phyloP scores from a whole-genome alignment of 2,329 filamentous ascomycete species.

The Ascochyta fabae region DNA sequence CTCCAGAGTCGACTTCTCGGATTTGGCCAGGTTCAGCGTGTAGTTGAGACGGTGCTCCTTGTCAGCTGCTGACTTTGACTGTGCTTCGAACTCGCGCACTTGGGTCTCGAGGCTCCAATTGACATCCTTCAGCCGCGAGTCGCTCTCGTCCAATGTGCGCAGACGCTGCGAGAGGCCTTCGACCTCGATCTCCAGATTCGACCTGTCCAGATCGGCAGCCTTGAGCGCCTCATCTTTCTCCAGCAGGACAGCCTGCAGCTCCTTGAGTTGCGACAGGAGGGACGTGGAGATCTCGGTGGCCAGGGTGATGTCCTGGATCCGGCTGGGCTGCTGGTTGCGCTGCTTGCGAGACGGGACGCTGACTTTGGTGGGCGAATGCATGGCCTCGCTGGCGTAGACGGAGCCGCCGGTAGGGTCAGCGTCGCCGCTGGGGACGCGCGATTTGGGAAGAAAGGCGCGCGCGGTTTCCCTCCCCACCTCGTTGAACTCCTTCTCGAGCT shows the following conservation, averaged over 20 bases:
- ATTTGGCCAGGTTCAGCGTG: constrained; percentile 69
- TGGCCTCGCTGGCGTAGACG: constrained; percentile 79
- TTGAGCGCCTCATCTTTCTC: constrained; percentile 90
- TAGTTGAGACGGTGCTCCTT: constrained; percentile 83
- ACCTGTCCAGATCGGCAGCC: constrained; percentile 74
- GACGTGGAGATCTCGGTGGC: constrained; percentile 98
- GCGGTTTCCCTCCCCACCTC: constrained; percentile 90
- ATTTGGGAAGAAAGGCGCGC: constrained; percentile 84
- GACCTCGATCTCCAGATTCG: constrained; percentile 80
- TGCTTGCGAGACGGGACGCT: constrained; percentile 85
- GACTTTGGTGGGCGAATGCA: constrained; percentile 86
- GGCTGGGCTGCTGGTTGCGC: constrained; percentile 85
- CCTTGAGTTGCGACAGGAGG: constrained; percentile 89
- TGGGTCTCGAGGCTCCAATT: constrained; percentile 97
- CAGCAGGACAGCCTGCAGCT: constrained; percentile 81
- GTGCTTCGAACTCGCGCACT: constrained; percentile 79
- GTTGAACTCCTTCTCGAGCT: constrained; percentile 94
- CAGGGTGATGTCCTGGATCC: constrained; percentile 95
- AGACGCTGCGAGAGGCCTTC: constrained; percentile 81
- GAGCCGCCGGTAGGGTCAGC: constrained; percentile 44
- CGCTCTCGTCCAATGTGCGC: constrained; percentile 86
- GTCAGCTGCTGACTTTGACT: constrained; percentile 77
- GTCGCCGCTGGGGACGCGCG: constrained; percentile 69
- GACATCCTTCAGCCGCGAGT: constrained; percentile 96
- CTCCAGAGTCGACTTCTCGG: constrained; percentile 79